phyloP scores from a whole-genome alignment of 306 rosid species.

The Corylus avellana region DNA sequence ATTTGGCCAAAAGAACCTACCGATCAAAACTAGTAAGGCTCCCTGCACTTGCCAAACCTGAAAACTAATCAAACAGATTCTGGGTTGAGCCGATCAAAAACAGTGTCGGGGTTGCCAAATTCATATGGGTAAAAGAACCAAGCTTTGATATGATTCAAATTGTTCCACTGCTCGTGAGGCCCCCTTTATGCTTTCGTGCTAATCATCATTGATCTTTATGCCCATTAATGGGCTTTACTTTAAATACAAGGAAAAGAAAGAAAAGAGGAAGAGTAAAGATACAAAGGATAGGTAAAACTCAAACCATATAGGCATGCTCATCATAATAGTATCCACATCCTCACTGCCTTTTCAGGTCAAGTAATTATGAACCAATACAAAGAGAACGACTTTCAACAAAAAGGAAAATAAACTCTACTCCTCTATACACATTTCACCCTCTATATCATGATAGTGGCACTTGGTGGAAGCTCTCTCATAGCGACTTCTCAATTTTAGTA shows the following conservation, averaged over 20 bases:
- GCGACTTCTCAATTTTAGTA: constrained; percentile 14
- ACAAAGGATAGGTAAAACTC: neutral
- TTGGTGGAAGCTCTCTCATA: constrained; percentile 18
- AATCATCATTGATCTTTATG: neutral
- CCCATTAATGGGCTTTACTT: neutral
- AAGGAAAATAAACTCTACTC: constrained; percentile 12
- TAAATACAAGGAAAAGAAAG: neutral
- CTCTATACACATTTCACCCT: constrained; percentile 47
- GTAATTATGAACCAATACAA: constrained; percentile 4
- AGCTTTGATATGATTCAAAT: no score
- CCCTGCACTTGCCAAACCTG: no score
- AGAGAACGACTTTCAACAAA: neutral
- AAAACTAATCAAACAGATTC: no score
- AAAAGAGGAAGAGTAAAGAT: neutral
- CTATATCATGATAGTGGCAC: constrained; percentile 27
- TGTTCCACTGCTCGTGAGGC: no score
- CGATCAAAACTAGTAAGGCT: no score
- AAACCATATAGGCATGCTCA: constrained; percentile 1
- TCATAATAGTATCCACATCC: neutral
- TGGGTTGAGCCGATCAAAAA: no score
- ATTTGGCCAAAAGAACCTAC: no score
- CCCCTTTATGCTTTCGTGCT: no score
- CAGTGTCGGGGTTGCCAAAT: no score
- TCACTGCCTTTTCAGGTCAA: constrained; percentile 11
- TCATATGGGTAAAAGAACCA: no score